Evolutionary conservation across 768 basidiomycete species (phyloP), one percentile per base, ranked within the genome.

Genomic region (Termitomyces eurrhizus): DNA sequence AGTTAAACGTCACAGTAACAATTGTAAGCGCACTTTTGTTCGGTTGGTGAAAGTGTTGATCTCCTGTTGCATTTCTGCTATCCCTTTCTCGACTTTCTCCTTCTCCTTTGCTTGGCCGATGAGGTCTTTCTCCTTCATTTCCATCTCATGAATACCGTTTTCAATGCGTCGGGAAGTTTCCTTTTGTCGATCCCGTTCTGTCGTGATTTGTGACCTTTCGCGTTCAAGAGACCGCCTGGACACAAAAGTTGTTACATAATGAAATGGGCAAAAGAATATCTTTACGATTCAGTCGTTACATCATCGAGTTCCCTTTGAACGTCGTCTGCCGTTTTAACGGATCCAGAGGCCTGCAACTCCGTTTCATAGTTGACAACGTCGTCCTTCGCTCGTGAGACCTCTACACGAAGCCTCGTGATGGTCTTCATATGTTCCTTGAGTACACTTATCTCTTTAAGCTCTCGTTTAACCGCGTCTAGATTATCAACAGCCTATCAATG

Each of bases 291-390:
- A 16, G 74, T 75, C 1, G 80, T 77, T 26, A 95, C 70, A 1
- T 75, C 73, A 57, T 89, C 85, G 7, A 97, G 77, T 68, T 97
- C 88, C 29, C 66, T 74, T 70, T 98, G 90, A 16, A 98, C 88
- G 51, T 95, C 94, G 50, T 93, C 91, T 0, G 84, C 83, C 1
- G 95, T 94, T 72, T 86, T 92, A 14, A 84, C 82, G 37, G 88
- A 89, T 2, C 95, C 95, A 2, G 86, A 86, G 7, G 81, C 74
- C 21, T 80, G 75, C 16, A 99, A 80, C 51, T 90, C 85, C 51
- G 75, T 75, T 72, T 97, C 92, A 49, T 94, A 75, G 51, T 78
- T 75, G 9, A 70, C 62, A 49, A 89, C 82, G 42, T 94, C 92
- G 45, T 80, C 75, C 56, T 80, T 78, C 18, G 93, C 79, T 14